A percentile compares a stretch with the other conserved stretches of the same genome.
These are phyloP conservation scores for Leishmania lainsoni DNA, from an alignment of 208 protist species.

Conservation along the genomic window DNA sequence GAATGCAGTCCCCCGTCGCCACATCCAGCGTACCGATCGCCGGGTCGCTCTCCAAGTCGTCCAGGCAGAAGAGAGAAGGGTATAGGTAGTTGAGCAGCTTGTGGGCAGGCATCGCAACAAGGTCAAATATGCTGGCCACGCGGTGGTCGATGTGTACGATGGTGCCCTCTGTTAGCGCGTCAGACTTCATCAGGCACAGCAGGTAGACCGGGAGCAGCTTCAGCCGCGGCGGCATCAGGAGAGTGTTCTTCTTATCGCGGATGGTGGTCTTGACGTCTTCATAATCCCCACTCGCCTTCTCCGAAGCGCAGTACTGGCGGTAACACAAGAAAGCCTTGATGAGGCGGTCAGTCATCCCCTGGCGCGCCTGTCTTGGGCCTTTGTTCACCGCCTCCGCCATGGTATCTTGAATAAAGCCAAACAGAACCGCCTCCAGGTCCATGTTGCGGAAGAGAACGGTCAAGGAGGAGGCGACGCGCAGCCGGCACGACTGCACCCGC, in stretches of 20 bases:
- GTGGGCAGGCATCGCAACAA: slow-evolving; percentile 69
- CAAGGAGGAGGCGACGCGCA: slow-evolving; percentile 57
- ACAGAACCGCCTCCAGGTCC: slow-evolving; percentile 86
- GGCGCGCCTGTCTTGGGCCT: slow-evolving; percentile 61
- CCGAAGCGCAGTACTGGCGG: slow-evolving; percentile 64
- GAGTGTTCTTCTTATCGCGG: slow-evolving; percentile 43
- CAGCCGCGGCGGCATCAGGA: slow-evolving; percentile 93
- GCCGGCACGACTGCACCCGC: slow-evolving; percentile 82
- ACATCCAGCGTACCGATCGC: slow-evolving; percentile 48
- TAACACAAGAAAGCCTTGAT: slow-evolving; percentile 84
- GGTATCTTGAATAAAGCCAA: slow-evolving; percentile 58
- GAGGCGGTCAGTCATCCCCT: slow-evolving; percentile 49
- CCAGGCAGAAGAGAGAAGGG: slow-evolving; percentile 80
- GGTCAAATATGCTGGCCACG: slow-evolving; percentile 70
- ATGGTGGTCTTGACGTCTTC: slow-evolving; percentile 15
- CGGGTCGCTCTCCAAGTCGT: slow-evolving; percentile 49
- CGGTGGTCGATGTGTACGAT: slow-evolving; percentile 81
- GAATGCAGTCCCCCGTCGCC: slow-evolving; percentile 51
- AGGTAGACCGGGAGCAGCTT: slow-evolving; percentile 92
- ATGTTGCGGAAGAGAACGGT: slow-evolving; percentile 68
- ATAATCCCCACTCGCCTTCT: slow-evolving; percentile 23
- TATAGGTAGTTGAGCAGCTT: slow-evolving; percentile 83
- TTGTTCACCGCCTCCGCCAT: slow-evolving; percentile 78
- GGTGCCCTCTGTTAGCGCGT: slow-evolving; percentile 79
- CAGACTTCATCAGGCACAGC: slow-evolving; percentile 82